phyloP scores from a whole-genome alignment of 2,329 filamentous ascomycete species.

The Fulvia fulva region DNA sequence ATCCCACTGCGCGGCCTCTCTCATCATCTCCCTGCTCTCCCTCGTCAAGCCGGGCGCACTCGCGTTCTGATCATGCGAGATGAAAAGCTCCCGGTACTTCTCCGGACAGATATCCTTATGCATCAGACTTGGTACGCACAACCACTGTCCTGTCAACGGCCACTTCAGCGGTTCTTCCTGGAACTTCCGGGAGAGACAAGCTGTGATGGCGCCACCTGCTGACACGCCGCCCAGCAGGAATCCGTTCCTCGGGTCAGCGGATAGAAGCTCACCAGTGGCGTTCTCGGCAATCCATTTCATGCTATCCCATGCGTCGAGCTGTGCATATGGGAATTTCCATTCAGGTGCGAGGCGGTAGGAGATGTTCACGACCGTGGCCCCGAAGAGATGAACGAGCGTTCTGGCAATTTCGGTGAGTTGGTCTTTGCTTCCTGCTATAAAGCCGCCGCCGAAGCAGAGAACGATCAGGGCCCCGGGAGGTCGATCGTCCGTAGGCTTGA shows the following conservation, averaged over 20 bases:
- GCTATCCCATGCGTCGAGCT: conserved; percentile 46
- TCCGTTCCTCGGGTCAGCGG: conserved; percentile 41
- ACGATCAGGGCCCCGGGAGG: conserved; percentile 25
- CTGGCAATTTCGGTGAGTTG: conserved; percentile 24
- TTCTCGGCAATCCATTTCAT: conserved; percentile 44
- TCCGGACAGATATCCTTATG: conserved; percentile 33
- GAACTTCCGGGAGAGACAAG: conserved; percentile 39
- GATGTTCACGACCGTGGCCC: conserved; percentile 42
- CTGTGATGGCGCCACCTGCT: conserved; percentile 43
- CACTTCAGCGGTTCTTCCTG: conserved; percentile 40
- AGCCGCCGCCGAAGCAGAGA: conserved; percentile 29
- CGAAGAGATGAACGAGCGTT: conserved; percentile 30
- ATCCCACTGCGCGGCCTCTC: too few species aligned
- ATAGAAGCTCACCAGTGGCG: conserved; percentile 33
- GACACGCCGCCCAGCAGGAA: conserved; percentile 51
- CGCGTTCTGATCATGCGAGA: conserved; percentile 43
- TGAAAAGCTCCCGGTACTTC: conserved; percentile 38
- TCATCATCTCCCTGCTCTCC: not conserved
- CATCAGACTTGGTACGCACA: conserved; percentile 41
- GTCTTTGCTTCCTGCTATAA: conserved; percentile 25
- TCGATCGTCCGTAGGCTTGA: conserved; percentile 23
- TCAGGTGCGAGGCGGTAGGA: conserved; percentile 47
- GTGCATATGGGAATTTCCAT: conserved; percentile 43
- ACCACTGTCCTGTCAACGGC: conserved; percentile 46
- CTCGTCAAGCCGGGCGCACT: conserved; percentile 33